These are phyloP conservation scores for Tulasnella calospora DNA, from an alignment of 768 basidiomycete genomes.

Conservation along the genomic window DNA sequence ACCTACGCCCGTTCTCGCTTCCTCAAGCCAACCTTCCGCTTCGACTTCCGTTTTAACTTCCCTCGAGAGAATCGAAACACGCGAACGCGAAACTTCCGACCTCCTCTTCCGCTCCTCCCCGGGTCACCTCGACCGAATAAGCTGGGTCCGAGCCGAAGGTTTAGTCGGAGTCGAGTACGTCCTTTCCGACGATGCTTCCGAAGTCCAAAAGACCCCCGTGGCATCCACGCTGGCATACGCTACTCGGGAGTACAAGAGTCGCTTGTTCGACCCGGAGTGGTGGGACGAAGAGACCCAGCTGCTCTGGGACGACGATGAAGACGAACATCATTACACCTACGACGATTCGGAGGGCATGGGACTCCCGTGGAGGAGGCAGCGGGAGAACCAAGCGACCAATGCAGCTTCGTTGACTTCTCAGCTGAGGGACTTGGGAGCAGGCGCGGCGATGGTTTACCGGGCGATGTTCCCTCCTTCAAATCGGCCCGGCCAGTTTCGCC, in stretches of 20 bases:
- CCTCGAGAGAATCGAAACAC: slow-evolving; percentile 5
- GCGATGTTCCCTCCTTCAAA: not conserved
- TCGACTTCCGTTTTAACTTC: not conserved
- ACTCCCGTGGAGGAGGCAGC: not conserved
- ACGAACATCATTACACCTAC: not conserved
- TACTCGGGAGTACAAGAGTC: not conserved
- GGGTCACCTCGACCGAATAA: not conserved
- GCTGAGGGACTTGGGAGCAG: not conserved
- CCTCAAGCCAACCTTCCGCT: not conserved
- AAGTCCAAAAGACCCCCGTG: not conserved
- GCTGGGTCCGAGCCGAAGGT: slow-evolving; percentile 19
- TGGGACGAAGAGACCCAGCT: not conserved
- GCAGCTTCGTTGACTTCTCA: not conserved
- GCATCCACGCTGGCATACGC: not conserved
- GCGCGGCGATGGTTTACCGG: not conserved
- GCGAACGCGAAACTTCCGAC: slow-evolving; percentile 12
- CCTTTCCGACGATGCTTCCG: not conserved
- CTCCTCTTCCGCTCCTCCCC: not conserved
- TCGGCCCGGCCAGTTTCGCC: not conserved
- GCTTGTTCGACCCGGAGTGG: not conserved
- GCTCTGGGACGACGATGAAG: not conserved
- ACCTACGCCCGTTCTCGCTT: not conserved
- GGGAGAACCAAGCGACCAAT: not conserved
- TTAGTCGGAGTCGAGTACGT: slow-evolving; percentile 8
- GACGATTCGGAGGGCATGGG: not conserved